Percentiles rank a stretch among this genome's conserved stretches.
phyloP scores from a whole-genome alignment of 257 asterid genomes.

The Cynanchum wilfordii region DNA sequence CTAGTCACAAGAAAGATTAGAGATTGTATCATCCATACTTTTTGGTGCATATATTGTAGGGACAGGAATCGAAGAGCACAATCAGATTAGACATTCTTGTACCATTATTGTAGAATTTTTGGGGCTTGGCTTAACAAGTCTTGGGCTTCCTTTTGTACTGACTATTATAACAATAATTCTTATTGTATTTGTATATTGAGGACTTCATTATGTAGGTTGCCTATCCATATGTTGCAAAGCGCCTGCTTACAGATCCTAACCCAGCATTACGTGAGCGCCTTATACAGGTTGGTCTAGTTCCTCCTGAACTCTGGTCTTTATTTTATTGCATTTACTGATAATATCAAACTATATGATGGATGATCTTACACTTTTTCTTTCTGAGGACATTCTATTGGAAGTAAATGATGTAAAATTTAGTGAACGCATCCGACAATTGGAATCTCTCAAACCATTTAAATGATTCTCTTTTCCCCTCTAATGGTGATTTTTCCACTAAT shows the following conservation, averaged over 20 bases:
- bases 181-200: neutral
- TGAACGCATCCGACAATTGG: neutral
- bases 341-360: neutral
- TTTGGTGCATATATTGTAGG: neutral
- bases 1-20: neutral
- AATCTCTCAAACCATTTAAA: neutral
- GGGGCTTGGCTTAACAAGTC: neutral
- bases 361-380: neutral
- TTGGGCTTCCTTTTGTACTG: neutral
- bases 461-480: neutral
- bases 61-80: neutral
- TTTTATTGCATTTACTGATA: neutral
- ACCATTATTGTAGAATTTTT: neutral
- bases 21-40: neutral
- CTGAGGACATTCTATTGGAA: neutral
- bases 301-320: neutral
- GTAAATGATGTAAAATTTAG: neutral
- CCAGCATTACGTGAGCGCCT: constrained; percentile 97
- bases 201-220: constrained; percentile 61
- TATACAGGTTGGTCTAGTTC: constrained; percentile 60
- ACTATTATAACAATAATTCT: neutral
- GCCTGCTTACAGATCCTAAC: constrained; percentile 95
- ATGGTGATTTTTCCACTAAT: neutral
- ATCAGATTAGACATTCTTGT: neutral
- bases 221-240: constrained; percentile 98